Percentiles rank a stretch among this genome's conserved stretches.
These are phyloP conservation scores for Carex kokanica DNA, from an alignment of 176 grass and related monocot species.

Conservation along the genomic window DNA sequence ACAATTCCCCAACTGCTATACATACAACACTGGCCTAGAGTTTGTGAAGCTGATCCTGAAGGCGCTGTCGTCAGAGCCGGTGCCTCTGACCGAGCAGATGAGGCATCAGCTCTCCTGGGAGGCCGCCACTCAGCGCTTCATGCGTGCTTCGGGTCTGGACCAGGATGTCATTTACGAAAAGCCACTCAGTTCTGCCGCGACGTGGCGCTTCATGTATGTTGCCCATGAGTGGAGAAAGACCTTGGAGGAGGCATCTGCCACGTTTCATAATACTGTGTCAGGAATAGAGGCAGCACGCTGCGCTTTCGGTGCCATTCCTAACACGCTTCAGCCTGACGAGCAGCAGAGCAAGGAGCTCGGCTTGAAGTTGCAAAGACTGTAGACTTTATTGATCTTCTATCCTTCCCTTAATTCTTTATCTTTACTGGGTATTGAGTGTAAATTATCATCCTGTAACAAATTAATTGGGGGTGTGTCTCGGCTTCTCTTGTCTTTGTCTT, in stretches of 20 bases:
- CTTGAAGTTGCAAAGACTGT: slow-evolving; percentile 35
- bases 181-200: slow-evolving; percentile 18
- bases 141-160: slow-evolving; percentile 52
- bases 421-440: slow-evolving; percentile 17
- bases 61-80: slow-evolving; percentile 51
- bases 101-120: slow-evolving; percentile 90
- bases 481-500: not conserved
- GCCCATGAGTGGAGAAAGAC: slow-evolving; percentile 60
- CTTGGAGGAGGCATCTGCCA: slow-evolving; percentile 78
- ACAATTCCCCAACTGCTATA: slow-evolving; percentile 85
- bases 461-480: not conserved
- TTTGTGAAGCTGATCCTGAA: slow-evolving; percentile 66
- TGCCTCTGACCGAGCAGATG: slow-evolving; percentile 55
- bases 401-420: slow-evolving; percentile 11
- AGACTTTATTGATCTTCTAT: slow-evolving; percentile 15
- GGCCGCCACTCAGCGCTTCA: slow-evolving; percentile 78
- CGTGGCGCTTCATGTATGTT: slow-evolving; percentile 53
- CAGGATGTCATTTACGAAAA: slow-evolving; percentile 27
- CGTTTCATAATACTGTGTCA: slow-evolving; percentile 66
- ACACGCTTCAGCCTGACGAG: slow-evolving; percentile 74
- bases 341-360: slow-evolving; percentile 82
- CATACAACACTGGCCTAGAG: slow-evolving; percentile 60
- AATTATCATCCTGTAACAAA: not conserved
- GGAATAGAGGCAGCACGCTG: slow-evolving; percentile 75
- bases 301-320: slow-evolving; percentile 82